phyloP scores from a whole-genome alignment of 768 basidiomycete genomes.

The Leccinum variicolor region DNA sequence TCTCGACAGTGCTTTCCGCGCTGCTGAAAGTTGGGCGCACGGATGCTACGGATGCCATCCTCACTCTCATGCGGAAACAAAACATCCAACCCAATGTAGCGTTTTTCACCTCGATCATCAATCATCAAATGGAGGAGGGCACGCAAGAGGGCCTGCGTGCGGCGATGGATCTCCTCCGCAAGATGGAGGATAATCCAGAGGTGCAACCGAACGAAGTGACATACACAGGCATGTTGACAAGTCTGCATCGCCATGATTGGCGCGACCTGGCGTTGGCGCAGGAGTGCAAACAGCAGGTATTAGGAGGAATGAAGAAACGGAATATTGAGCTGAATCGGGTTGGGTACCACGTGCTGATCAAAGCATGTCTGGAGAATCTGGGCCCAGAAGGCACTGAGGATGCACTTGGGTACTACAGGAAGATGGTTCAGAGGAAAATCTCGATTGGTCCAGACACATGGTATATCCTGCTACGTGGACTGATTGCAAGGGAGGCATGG shows the following conservation, averaged over 20 bases:
- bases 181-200: constrained; percentile 64
- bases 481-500: constrained; percentile 59
- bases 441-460: constrained; percentile 63
- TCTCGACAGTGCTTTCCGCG: constrained; percentile 80
- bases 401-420: constrained; percentile 57
- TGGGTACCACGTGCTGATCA: constrained; percentile 77
- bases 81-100: constrained; percentile 71
- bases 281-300: constrained; percentile 47
- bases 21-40: constrained; percentile 63
- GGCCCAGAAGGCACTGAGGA: constrained; percentile 47
- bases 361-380: constrained; percentile 55
- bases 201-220: constrained; percentile 71
- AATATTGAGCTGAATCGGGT: constrained; percentile 55
- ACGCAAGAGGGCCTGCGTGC: constrained; percentile 51
- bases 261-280: constrained; percentile 41
- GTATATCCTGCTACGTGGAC: constrained; percentile 69
- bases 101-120: constrained; percentile 78
- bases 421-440: constrained; percentile 52
- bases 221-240: constrained; percentile 77
- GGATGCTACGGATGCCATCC: constrained; percentile 62
- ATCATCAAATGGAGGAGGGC: constrained; percentile 61
- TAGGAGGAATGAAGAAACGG: constrained; percentile 54
- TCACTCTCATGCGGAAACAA: constrained; percentile 73
- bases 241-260: constrained; percentile 62
- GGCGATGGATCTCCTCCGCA: constrained; percentile 65